phyloP scores from a whole-genome alignment of 75 land plant species.

The Adiantum capillusveneris region DNA sequence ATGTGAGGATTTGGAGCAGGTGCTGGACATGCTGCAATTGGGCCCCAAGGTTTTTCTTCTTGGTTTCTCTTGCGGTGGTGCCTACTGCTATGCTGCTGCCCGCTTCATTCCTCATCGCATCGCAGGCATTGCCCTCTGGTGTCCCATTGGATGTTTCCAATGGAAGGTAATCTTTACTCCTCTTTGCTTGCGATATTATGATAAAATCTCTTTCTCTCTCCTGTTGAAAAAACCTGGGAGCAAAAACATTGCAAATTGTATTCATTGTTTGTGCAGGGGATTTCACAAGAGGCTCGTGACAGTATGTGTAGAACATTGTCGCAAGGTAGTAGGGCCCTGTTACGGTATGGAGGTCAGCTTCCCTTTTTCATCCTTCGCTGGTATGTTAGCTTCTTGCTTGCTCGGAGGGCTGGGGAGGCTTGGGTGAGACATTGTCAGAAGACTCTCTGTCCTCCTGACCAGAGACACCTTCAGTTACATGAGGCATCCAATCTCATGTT shows the following conservation, averaged over 20 bases:
- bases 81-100: constrained; percentile 26
- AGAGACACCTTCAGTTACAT: too few species aligned
- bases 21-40: constrained; percentile 17
- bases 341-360: too few species aligned
- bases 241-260: too few species aligned
- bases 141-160: constrained; percentile 22
- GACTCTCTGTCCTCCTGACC: background rate
- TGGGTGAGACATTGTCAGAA: background rate
- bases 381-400: background rate
- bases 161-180: too few species aligned
- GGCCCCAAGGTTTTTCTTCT: constrained; percentile 22
- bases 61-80: constrained; percentile 26
- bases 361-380: too few species aligned
- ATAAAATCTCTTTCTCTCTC: too few species aligned
- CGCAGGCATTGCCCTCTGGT: constrained; percentile 30
- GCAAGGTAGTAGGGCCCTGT: too few species aligned
- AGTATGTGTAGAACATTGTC: too few species aligned
- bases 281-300: too few species aligned
- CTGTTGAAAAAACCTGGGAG: too few species aligned
- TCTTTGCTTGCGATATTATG: too few species aligned
- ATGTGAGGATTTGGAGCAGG: constrained; percentile 14
- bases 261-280: too few species aligned
- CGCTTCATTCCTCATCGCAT: constrained; percentile 27
- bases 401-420: background rate
- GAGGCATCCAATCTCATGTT: background rate